Percentiles rank a stretch among this genome's conserved stretches.
Evolutionary conservation across 2,329 filamentous ascomycete species (phyloP).

Genomic region (Aciculosporium take): DNA sequence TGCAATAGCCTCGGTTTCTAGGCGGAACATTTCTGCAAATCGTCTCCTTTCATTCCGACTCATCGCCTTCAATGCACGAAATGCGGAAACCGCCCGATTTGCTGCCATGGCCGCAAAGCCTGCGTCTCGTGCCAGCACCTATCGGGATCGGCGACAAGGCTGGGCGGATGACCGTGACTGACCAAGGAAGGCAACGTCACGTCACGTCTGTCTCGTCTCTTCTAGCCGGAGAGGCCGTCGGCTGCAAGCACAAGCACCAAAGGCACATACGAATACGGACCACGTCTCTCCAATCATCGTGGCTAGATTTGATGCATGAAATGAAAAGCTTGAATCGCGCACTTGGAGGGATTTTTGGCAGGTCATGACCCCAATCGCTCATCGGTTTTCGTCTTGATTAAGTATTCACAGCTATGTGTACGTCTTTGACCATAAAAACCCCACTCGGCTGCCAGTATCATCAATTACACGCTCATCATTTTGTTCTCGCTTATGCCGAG

Average conservation of each 20-base stretch:
- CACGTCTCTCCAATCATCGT: neutral
- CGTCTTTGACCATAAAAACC: neutral
- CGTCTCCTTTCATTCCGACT: no score
- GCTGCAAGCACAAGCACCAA: no score
- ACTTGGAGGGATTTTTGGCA: neutral
- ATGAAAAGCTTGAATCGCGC: neutral
- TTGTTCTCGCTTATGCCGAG: neutral
- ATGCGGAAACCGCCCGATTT: no score
- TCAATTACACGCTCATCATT: constrained; percentile 2
- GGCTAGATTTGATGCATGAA: neutral
- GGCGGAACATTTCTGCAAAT: no score
- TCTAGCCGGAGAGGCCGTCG: no score
- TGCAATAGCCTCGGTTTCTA: no score
- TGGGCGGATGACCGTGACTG: no score
- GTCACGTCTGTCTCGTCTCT: no score
- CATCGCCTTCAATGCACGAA: neutral
- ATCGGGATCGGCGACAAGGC: no score
- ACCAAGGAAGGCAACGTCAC: no score
- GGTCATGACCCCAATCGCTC: neutral
- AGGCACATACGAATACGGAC: neutral
- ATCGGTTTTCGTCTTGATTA: neutral
- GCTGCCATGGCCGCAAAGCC: no score
- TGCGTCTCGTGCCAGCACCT: no score
- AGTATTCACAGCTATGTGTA: neutral
- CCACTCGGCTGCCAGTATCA: neutral